Evolutionary conservation across 495 filamentous ascomycete genomes (phyloP).

Genomic region (Bacidia gigantensis): DNA sequence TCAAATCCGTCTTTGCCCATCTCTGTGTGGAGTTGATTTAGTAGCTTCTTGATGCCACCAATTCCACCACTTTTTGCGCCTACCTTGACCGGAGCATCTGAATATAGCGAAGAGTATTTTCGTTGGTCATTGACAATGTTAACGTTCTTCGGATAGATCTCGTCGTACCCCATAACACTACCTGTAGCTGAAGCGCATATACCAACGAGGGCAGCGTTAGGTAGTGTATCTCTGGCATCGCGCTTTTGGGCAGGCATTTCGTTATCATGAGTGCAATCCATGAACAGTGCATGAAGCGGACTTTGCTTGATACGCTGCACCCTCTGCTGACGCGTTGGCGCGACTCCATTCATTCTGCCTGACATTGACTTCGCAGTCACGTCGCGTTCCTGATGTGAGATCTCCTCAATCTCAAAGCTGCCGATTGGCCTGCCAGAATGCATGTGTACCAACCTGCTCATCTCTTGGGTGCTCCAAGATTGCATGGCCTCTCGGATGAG

Average conservation of each 20-base stretch:
- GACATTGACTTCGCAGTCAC: constrained; percentile 36
- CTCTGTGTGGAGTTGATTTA: constrained; percentile 81
- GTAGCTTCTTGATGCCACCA: constrained; percentile 72
- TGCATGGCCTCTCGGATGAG: constrained; percentile 97
- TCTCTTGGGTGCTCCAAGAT: constrained; percentile 84
- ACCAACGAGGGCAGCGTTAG: constrained; percentile 85
- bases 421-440: constrained; percentile 92
- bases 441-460: constrained; percentile 84
- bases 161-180: constrained; percentile 98
- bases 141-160: constrained; percentile 82
- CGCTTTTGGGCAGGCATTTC: constrained; percentile 92
- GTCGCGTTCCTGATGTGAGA: constrained; percentile 77
- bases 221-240: constrained; percentile 83
- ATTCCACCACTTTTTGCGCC: constrained; percentile 64
- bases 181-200: constrained; percentile 93
- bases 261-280: constrained; percentile 99
- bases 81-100: constrained; percentile 42
- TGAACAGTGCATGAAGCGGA: constrained; percentile 87
- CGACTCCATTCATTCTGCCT: constrained; percentile 25
- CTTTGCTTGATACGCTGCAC: constrained; percentile 63
- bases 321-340: constrained; percentile 35
- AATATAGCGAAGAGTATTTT: constrained; percentile 61
- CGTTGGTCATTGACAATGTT: constrained; percentile 83
- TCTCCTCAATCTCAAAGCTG: constrained; percentile 74
- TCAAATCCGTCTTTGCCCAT: constrained; percentile 92